Conservation (phyloP, 176 grass and related monocot genomes). For the Musa beccarii region DNA sequence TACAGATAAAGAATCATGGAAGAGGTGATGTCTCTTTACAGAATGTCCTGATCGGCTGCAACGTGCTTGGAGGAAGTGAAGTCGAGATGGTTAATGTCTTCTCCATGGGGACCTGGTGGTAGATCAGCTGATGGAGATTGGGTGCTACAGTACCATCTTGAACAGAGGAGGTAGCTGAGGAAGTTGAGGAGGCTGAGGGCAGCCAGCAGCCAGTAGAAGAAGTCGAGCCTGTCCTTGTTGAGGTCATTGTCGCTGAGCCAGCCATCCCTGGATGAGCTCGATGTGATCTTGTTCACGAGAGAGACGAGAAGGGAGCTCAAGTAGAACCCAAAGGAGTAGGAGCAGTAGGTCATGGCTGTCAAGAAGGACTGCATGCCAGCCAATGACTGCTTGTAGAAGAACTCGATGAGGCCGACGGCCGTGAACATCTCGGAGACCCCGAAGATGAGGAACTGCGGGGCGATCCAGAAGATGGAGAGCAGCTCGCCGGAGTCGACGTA, state of each 20-base stretch:
- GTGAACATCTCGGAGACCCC: conserved; percentile 97
- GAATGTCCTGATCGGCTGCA: conserved; percentile 1
- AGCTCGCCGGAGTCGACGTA: not conserved
- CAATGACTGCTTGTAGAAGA: conserved; percentile 82
- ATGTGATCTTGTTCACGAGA: conserved; percentile 70
- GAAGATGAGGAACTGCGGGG: conserved; percentile 84
- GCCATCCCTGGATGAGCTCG: conserved; percentile 30
- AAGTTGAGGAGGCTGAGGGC: conserved; percentile 15
- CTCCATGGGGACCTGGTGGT: not conserved
- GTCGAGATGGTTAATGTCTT: not conserved
- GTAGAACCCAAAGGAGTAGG: conserved; percentile 92
- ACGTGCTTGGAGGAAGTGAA: conserved; percentile 18
- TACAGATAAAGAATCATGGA: too few species aligned
- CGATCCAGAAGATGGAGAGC: conserved; percentile 72
- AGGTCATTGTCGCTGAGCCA: conserved; percentile 48
- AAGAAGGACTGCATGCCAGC: conserved; percentile 80
- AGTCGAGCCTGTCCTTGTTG: conserved; percentile 13
- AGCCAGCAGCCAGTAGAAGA: conserved; percentile 16
- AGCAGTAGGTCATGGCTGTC: conserved; percentile 91
- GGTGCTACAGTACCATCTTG: not conserved
- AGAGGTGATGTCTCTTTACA: not conserved
- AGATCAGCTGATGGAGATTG: not conserved
- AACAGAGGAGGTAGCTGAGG: conserved; percentile 12
- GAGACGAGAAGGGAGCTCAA: conserved; percentile 81
- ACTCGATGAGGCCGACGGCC: conserved; percentile 89